phyloP scores from a whole-genome alignment of 768 basidiomycete genomes.

The Trametes sanguinea region DNA sequence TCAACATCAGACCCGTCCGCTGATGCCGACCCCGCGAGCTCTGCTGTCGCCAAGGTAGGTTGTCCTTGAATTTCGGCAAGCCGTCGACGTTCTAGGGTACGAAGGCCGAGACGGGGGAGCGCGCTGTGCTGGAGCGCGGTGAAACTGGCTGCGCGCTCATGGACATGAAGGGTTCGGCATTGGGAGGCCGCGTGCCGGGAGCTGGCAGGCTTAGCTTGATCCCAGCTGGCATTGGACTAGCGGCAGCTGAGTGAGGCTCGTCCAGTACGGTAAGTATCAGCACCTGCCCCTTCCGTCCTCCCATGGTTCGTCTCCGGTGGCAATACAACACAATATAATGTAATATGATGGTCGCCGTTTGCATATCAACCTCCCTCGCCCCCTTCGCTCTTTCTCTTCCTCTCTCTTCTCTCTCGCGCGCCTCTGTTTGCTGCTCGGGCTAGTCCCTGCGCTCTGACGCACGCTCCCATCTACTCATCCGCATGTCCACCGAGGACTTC shows the following conservation, averaged over 20 bases:
- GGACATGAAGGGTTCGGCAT: background rate
- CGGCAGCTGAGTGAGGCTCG: no score
- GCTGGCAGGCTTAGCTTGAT: background rate
- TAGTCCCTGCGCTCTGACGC: background rate
- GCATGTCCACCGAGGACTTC: slow-evolving; percentile 1
- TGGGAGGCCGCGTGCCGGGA: background rate
- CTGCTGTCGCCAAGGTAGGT: background rate
- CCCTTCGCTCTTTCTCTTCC: background rate
- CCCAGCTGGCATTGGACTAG: no score
- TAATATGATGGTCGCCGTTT: background rate
- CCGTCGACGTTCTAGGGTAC: background rate
- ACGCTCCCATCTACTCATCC: background rate
- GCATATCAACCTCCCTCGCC: background rate
- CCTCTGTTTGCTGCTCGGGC: background rate
- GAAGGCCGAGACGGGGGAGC: no score
- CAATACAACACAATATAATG: background rate
- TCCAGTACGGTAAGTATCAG: no score
- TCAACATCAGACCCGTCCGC: slow-evolving; percentile 1
- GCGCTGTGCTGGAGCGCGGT: no score
- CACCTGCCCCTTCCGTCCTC: no score
- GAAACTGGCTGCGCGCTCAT: no score
- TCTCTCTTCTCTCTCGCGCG: background rate
- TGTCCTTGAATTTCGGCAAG: background rate
- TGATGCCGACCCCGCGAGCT: background rate
- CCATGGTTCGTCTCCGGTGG: no score